Conservation (phyloP, 805 yeast genomes). For the Clavispora fructus region DNA sequence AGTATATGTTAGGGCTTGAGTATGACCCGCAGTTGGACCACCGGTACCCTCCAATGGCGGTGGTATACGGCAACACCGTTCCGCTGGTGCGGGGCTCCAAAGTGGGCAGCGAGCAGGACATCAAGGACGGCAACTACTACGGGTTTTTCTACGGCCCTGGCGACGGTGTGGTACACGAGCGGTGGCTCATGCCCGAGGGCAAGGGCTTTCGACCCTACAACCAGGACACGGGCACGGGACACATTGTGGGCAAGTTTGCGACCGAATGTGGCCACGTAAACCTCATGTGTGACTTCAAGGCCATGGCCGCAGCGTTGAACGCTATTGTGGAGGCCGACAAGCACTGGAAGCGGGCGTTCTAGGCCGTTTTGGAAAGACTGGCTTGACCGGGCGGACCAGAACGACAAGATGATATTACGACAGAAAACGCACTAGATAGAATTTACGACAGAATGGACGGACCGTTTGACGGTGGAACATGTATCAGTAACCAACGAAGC, state of each 20-base stretch:
- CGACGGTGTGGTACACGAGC: slow-evolving; percentile 86
- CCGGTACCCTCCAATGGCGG: slow-evolving; percentile 76
- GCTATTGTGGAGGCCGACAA: slow-evolving; percentile 60
- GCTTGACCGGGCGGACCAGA: too few species aligned
- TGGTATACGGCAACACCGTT: slow-evolving; percentile 73
- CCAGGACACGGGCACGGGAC: slow-evolving; percentile 31
- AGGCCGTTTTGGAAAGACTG: too few species aligned
- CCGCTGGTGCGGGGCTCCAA: slow-evolving; percentile 83
- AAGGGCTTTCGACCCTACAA: slow-evolving; percentile 50
- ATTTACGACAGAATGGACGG: too few species aligned
- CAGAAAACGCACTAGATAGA: too few species aligned
- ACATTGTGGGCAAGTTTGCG: slow-evolving; percentile 62
- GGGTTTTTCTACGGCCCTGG: slow-evolving; percentile 85
- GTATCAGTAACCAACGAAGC: too few species aligned
- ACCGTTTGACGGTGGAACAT: too few species aligned
- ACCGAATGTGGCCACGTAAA: slow-evolving; percentile 74
- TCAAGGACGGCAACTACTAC: slow-evolving; percentile 65
- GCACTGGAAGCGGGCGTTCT: slow-evolving; percentile 20
- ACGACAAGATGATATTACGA: too few species aligned
- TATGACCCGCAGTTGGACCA: slow-evolving; percentile 41
- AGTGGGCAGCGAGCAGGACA: slow-evolving; percentile 57
- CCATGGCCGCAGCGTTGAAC: slow-evolving; percentile 65
- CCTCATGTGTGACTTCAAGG: slow-evolving; percentile 66
- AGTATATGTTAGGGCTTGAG: slow-evolving; percentile 52
- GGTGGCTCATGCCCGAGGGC: slow-evolving; percentile 74